Evolutionary conservation across 495 filamentous ascomycete genomes (phyloP), one percentile per base, ranked within the genome.

Genomic region (Aspergillus egyptiacus): DNA sequence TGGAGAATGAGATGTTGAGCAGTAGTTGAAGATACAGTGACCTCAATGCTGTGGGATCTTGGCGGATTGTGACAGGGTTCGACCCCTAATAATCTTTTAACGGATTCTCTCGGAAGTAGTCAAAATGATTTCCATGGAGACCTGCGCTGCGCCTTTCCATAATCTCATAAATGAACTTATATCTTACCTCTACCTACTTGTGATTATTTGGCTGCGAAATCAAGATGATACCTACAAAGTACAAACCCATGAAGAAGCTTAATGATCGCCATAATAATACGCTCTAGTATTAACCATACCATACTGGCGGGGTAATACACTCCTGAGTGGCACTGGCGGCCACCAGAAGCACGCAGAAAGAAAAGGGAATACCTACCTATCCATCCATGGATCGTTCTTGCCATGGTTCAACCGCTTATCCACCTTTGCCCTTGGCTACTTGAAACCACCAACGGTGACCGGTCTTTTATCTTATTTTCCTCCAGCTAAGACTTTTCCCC

Each of bases 241-340:
- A n/a, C n/a, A n/a, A n/a, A n/a, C n/a, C n/a, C 24, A 5, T 27
- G 9, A 43, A 31, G 40, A 43, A 43, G 40, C 40, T 43, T 43
- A 43, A 31, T 43, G 42, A 6, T 34, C n/a, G 22, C 11, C 24
- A 8, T 3, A 43, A 8, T 3, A 43, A 36, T 28, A 50, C 30
- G 32, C 18, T 24, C 48, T 50, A 50, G 48, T 36, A 34, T 35
- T 18, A 25, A 42, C 23, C 28, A 24, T 43, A 50, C 38, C 13
- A 35, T 43, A 48, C 45, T n/a, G 24, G 5, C 11, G 36, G 35
- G 20, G 35, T 22, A 8, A 23, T 28, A 36, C 23, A 17, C 46
- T 31, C 24, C 46, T 13, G 11, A 11, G 13, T 14, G 11, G 11
- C 20, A 41, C 11, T 41, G 36, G 36, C 9, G 36, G 36, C 9